These are phyloP conservation scores for Paraleonurus japonicus DNA, from an alignment of 257 asterid genomes.

Conservation along the genomic window DNA sequence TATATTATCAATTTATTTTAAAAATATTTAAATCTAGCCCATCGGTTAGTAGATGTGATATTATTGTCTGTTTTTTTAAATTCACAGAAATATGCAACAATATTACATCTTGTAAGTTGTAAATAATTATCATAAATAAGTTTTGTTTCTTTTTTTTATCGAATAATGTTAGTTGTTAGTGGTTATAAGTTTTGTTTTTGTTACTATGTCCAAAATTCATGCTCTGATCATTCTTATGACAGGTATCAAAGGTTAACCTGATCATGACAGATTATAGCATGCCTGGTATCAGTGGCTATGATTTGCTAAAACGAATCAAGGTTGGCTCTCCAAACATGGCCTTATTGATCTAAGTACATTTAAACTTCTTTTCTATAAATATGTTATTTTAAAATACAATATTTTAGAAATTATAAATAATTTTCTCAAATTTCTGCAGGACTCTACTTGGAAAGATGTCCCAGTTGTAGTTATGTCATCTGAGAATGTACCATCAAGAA, in stretches of 20 bases:
- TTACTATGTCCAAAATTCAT: background rate
- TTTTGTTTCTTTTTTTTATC: too few relatives aligned
- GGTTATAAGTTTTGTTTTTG: background rate
- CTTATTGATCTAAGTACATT: background rate
- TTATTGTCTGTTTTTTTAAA: background rate
- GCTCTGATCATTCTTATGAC: background rate
- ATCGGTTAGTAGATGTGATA: too few relatives aligned
- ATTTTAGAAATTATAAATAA: too few relatives aligned
- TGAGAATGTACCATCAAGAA: slow-evolving; percentile 60
- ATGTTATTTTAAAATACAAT: too few relatives aligned
- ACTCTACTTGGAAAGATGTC: slow-evolving; percentile 54
- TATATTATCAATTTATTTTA: too few relatives aligned
- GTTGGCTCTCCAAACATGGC: slow-evolving; percentile 24
- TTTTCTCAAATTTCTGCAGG: slow-evolving; percentile 30
- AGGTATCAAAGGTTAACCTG: slow-evolving; percentile 53
- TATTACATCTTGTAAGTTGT: too few relatives aligned
- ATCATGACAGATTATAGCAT: slow-evolving; percentile 72
- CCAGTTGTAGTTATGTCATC: slow-evolving; percentile 67
- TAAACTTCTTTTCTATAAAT: background rate
- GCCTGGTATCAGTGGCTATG: slow-evolving; percentile 69
- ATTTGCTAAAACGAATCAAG: slow-evolving; percentile 64
- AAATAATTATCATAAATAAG: too few relatives aligned
- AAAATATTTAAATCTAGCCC: too few relatives aligned
- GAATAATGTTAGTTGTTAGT: too few relatives aligned
- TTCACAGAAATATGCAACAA: background rate